Evolutionary conservation across 371 early-diverging fungal species (phyloP).

Genomic region (Circinella umbellata): DNA sequence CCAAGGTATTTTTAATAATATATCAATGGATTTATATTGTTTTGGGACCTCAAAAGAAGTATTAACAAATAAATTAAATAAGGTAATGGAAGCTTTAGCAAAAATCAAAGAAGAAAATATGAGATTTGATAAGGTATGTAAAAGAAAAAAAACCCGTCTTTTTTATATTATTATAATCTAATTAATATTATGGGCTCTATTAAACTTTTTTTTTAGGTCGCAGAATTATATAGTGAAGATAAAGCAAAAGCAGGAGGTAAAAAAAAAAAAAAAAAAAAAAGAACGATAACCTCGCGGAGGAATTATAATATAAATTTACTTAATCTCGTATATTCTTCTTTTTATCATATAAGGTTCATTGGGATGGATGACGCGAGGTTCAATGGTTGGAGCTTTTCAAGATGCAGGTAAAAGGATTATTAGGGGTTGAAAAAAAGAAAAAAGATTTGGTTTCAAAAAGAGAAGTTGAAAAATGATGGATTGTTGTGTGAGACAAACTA

Average conservation of each 20-base stretch:
- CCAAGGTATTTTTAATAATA: conserved; percentile 51
- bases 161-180: too few relatives aligned
- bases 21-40: neutral
- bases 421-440: neutral
- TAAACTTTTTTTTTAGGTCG: conserved; percentile 57
- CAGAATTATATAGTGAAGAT: conserved; percentile 86
- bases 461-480: too few relatives aligned
- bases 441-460: neutral
- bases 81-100: conserved; percentile 63
- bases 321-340: too few relatives aligned
- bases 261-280: too few relatives aligned
- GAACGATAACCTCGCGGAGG: neutral
- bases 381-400: conserved; percentile 92
- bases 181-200: neutral
- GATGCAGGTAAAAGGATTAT: conserved; percentile 60
- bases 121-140: conserved; percentile 65
- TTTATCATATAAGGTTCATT: conserved; percentile 42
- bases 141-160: too few relatives aligned
- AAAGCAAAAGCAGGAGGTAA: conserved; percentile 77
- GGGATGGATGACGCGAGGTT: conserved; percentile 88
- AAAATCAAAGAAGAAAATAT: conserved; percentile 62
- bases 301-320: too few relatives aligned
- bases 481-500: too few relatives aligned
- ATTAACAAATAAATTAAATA: neutral
- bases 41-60: too few relatives aligned